Conservation (phyloP, 345 rosid genomes). For the Murraya koenigii region DNA sequence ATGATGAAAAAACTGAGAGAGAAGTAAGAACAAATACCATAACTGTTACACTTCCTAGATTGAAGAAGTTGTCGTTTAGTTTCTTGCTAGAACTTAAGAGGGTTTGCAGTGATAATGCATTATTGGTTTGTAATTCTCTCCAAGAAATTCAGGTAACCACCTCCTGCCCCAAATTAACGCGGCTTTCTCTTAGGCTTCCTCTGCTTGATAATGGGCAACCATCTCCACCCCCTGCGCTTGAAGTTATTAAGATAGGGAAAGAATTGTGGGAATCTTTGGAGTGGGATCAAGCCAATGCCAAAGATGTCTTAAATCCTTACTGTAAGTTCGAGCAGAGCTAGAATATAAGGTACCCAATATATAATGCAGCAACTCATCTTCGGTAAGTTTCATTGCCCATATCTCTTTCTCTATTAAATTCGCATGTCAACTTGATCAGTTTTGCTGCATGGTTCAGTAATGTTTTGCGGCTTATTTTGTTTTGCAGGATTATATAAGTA, state of each 20-base stretch:
- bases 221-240: background rate
- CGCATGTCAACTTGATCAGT: too few species aligned
- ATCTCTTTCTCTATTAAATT: too few species aligned
- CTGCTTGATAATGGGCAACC: background rate
- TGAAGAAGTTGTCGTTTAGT: background rate
- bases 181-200: background rate
- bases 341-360: too few species aligned
- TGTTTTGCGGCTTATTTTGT: too few species aligned
- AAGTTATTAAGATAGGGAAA: background rate
- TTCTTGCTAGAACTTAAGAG: background rate
- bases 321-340: background rate
- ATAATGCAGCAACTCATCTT: too few species aligned
- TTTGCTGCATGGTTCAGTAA: too few species aligned
- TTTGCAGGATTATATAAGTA: too few species aligned
- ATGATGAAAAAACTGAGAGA: background rate
- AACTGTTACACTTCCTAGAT: background rate
- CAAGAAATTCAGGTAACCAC: background rate
- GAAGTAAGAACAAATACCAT: too few species aligned
- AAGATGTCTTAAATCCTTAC: background rate
- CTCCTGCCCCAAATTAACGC: background rate
- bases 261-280: slow-evolving; percentile 2
- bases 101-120: background rate
- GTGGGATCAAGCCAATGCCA: background rate
- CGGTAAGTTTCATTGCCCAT: too few species aligned
- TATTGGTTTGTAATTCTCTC: slow-evolving; percentile 1